Base-by-base conservation (phyloP, 2,329 filamentous ascomycete genomes). In the Anthostomella pinea region DNA sequence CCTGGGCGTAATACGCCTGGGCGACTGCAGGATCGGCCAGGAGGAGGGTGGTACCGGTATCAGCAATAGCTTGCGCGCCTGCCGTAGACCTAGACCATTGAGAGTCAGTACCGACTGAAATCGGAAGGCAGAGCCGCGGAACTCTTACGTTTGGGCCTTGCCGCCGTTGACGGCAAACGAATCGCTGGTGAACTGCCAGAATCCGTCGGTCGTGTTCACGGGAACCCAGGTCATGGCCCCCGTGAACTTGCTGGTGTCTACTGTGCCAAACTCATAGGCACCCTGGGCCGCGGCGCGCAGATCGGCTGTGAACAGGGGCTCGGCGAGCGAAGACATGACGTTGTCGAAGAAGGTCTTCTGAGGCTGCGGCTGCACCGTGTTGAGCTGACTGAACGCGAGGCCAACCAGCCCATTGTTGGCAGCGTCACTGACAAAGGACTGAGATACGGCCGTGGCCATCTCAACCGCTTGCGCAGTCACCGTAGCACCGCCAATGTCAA, bases 21-120 rank as follows among this genome's bases (percentile, higher is more conserved):
- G 71, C 68, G 27, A 81, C 67, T 17, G 62, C 54, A 19, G 69
- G 60, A 52, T 79, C 74, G 40, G 79, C 72, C 22, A 85, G 67
- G 40, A 85, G 65, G 35, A 84, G 70, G 0, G 79, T 81, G 18
- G 81, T 84, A 43, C 81, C 81, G 8, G 73, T 75, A 62, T 80
- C 77, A 20, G 69, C 65, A 38, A 77, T 72, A 23, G 69, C 66
- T 58, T 75, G 66, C 42, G 67, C 67, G 17, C 62, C 57, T 1
- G 58, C 32, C 7, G 59, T 56, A 3, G 53, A 53, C n/a, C 31
- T 34, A 16, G 8, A 23, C 8, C 7, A 23, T 11, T 7, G 7
- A 23, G 7, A 8, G 21, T 23, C 21, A 23, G 21, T 11, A 23
- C 21, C 7, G 7, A n/a, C n/a, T n/a, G n/a, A n/a, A n/a, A n/a